phyloP scores from a whole-genome alignment of 352 stramenopile genomes.

The Phytophthora colocasiae region DNA sequence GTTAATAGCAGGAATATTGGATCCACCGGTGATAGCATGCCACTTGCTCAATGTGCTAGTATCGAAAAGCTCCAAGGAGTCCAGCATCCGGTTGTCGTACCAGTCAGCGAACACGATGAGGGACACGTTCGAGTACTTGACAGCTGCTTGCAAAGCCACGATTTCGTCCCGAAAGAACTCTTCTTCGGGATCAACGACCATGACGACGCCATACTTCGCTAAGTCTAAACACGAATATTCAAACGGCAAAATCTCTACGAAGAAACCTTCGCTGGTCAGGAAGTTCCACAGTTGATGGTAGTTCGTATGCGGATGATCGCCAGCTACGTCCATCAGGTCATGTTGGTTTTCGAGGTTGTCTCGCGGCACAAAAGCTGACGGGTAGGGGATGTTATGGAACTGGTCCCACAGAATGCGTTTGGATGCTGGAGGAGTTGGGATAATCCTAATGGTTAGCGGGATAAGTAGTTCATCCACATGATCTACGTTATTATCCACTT shows the following conservation, averaged over 20 bases:
- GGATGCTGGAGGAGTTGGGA: slow-evolving; percentile 51
- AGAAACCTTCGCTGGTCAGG: slow-evolving; percentile 70
- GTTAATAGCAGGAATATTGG: slow-evolving; percentile 84
- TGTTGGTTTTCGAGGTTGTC: slow-evolving; percentile 77
- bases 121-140: slow-evolving; percentile 77
- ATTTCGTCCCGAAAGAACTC: slow-evolving; percentile 80
- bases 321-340: slow-evolving; percentile 76
- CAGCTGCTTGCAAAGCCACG: slow-evolving; percentile 50
- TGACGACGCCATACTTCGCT: slow-evolving; percentile 71
- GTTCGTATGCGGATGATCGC: slow-evolving; percentile 89
- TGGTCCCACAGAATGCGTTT: slow-evolving; percentile 88
- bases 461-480: slow-evolving; percentile 54
- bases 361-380: slow-evolving; percentile 78
- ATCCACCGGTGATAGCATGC: slow-evolving; percentile 75
- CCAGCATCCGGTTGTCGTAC: slow-evolving; percentile 69
- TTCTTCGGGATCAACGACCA: slow-evolving; percentile 87
- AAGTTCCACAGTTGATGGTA: slow-evolving; percentile 87
- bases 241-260: slow-evolving; percentile 81
- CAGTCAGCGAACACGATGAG: slow-evolving; percentile 84
- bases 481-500: slow-evolving; percentile 55
- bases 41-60: slow-evolving; percentile 86
- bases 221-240: slow-evolving; percentile 82
- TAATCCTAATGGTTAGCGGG: slow-evolving; percentile 52
- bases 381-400: slow-evolving; percentile 90
- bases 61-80: slow-evolving; percentile 80